A percentile compares a stretch with the other conserved stretches of the same genome.
These are phyloP conservation scores for Zizania latifolia DNA, from an alignment of 176 grass and related monocot species.

Conservation along the genomic window DNA sequence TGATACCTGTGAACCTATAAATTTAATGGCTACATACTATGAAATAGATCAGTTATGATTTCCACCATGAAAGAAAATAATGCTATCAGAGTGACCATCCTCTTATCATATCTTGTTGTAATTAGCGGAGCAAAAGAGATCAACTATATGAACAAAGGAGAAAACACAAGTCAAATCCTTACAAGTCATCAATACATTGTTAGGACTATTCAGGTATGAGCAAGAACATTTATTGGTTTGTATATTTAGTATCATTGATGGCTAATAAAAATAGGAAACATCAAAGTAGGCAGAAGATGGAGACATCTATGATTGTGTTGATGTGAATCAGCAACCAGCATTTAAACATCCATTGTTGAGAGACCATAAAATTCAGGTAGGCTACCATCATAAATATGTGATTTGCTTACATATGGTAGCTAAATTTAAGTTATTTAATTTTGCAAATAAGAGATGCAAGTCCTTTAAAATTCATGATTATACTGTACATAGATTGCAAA, in stretches of 20 bases:
- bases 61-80: background rate
- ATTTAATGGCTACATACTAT: background rate
- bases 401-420: too few species aligned
- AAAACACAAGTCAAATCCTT: background rate
- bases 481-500: too few species aligned
- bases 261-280: background rate
- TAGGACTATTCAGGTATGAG: background rate
- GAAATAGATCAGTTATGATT: background rate
- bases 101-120: background rate
- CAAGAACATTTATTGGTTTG: background rate
- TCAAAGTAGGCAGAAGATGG: background rate
- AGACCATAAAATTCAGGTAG: slow-evolving; percentile 3
- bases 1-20: background rate
- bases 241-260: background rate
- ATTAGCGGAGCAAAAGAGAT: background rate
- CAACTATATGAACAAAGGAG: background rate
- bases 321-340: too few species aligned
- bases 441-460: too few species aligned
- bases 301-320: slow-evolving; percentile 10
- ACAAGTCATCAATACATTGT: background rate
- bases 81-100: background rate
- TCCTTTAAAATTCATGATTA: background rate
- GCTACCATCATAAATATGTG: too few species aligned
- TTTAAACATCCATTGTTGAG: too few species aligned
- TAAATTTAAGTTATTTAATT: background rate